phyloP scores from a whole-genome alignment of 2,329 filamentous ascomycete genomes.

The Microcyclosporella mali region DNA sequence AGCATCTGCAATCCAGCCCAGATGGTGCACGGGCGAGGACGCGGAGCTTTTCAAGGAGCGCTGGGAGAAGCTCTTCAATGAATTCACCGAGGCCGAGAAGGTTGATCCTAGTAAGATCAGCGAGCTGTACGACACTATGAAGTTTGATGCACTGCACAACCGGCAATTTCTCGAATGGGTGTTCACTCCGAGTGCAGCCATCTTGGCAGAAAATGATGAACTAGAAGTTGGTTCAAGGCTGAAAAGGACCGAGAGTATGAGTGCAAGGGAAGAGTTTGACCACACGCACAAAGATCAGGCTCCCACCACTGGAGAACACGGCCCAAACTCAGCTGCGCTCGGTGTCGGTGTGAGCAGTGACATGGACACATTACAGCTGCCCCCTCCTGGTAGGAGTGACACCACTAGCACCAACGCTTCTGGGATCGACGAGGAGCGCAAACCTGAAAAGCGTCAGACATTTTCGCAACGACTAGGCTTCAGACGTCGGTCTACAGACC shows the following conservation, averaged over 20 bases:
- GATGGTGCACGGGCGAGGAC: slow-evolving; percentile 96
- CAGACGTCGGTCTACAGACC: slow-evolving; percentile 46
- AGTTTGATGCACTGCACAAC: slow-evolving; percentile 96
- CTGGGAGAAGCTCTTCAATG: slow-evolving; percentile 96
- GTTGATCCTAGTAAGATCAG: slow-evolving; percentile 98
- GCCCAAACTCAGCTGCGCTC: slow-evolving; percentile 4
- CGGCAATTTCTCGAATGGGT: slow-evolving; percentile 95
- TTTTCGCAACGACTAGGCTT: slow-evolving; percentile 47
- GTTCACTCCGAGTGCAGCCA: slow-evolving; percentile 76
- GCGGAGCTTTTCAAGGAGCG: slow-evolving; percentile 89
- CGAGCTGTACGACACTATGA: slow-evolving; percentile 98
- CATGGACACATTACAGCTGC: slow-evolving; percentile 14
- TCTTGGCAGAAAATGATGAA: slow-evolving; percentile 59
- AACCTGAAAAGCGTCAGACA: slow-evolving; percentile 14
- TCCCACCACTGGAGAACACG: slow-evolving; percentile 9
- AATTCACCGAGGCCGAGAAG: slow-evolving; percentile 95
- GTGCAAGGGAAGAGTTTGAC: slow-evolving; percentile 27
- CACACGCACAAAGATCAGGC: slow-evolving; percentile 27
- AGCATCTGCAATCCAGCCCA: slow-evolving; percentile 60
- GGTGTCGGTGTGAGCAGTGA: slow-evolving; percentile 1
- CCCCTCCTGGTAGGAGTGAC: slow-evolving; percentile 19
- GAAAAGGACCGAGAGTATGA: slow-evolving; percentile 28
- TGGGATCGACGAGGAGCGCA: slow-evolving; percentile 6
- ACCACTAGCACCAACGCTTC: slow-evolving; percentile 15
- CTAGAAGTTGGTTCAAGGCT: slow-evolving; percentile 16